These are phyloP conservation scores for Trichophyton equinum DNA, from an alignment of 2,329 filamentous ascomycete genomes.

Conservation along the genomic window DNA sequence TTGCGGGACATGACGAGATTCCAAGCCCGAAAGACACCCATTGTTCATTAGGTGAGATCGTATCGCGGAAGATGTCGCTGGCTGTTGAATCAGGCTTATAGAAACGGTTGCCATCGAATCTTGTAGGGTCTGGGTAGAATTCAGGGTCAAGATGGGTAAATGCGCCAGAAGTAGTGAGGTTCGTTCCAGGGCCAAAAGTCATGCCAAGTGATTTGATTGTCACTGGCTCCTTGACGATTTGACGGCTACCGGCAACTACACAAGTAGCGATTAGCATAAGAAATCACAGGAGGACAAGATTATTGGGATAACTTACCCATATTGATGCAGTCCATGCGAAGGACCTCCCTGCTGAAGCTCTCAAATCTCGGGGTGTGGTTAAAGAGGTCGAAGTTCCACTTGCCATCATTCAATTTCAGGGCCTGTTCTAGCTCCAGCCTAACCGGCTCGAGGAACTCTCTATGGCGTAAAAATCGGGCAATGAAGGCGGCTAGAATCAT, in stretches of 20 bases:
- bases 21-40: background rate
- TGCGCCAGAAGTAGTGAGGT: background rate
- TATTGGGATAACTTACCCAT: background rate
- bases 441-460: background rate
- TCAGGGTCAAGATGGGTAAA: conserved; percentile 1
- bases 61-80: background rate
- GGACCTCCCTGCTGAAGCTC: background rate
- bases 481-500: background rate
- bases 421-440: background rate
- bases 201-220: background rate
- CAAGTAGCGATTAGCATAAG: background rate
- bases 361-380: background rate
- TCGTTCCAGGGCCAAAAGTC: background rate
- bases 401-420: background rate
- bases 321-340: background rate
- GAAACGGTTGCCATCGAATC: conserved; percentile 1
- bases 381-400: conserved; percentile 1
- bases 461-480: background rate
- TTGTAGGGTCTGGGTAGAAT: background rate
- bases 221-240: background rate
- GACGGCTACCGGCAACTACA: background rate
- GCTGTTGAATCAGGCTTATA: background rate
- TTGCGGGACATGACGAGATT: background rate
- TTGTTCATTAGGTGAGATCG: background rate
- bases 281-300: background rate